These are phyloP conservation scores for Exophiala sp. DNA, from an alignment of 2,329 filamentous ascomycete species.

Conservation along the genomic window DNA sequence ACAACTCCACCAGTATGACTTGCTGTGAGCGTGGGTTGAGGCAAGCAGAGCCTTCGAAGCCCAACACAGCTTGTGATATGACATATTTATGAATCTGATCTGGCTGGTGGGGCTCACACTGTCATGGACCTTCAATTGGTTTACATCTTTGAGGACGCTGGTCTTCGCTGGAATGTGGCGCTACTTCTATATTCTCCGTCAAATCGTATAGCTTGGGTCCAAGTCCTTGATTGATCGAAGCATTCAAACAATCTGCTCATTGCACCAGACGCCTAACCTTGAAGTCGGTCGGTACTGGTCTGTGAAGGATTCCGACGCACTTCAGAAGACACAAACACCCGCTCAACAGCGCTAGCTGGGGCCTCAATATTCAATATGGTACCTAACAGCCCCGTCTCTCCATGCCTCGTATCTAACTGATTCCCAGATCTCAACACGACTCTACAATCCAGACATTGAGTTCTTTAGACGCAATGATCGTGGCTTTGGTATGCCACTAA, in stretches of 20 bases:
- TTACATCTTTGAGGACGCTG: slow-evolving; percentile 14
- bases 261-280: background rate
- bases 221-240: slow-evolving; percentile 1
- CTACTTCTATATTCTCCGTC: slow-evolving; percentile 7
- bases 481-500: slow-evolving; percentile 25
- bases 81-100: slow-evolving; percentile 16
- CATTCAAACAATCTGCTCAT: background rate
- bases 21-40: slow-evolving; percentile 9
- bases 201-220: slow-evolving; percentile 11
- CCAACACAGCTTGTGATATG: slow-evolving; percentile 19
- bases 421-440: slow-evolving; percentile 22
- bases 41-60: slow-evolving; percentile 10
- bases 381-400: background rate
- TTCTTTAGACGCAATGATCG: slow-evolving; percentile 29
- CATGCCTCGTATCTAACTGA: slow-evolving; percentile 8
- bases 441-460: slow-evolving; percentile 23
- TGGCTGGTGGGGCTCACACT: slow-evolving; percentile 1
- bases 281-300: background rate
- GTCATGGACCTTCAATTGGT: slow-evolving; percentile 14
- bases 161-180: slow-evolving; percentile 13
- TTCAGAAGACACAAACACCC: slow-evolving; percentile 1
- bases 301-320: background rate
- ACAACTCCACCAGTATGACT: slow-evolving; percentile 19
- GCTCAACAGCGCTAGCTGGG: background rate
- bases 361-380: slow-evolving; percentile 19